A percentile compares a stretch with the other conserved stretches of the same genome.
These are phyloP conservation scores for Trichoderma lentiforme DNA, from an alignment of 2,329 filamentous ascomycete species.

Conservation along the genomic window DNA sequence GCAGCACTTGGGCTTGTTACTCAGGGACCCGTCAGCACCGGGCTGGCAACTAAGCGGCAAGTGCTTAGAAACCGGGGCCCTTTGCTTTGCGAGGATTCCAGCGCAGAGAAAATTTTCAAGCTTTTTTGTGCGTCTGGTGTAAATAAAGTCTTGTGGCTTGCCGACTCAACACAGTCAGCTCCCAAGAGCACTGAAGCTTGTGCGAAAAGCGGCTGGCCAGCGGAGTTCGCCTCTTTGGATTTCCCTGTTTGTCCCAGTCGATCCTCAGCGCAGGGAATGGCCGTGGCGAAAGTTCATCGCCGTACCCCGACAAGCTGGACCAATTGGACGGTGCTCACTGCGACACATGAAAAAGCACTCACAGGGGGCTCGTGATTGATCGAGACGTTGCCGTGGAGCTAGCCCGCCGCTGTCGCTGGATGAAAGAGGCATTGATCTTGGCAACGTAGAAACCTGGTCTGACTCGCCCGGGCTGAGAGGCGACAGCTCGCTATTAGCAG, in stretches of 20 bases:
- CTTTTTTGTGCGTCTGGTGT: not conserved
- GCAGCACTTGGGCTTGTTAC: not conserved
- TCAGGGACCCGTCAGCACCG: constrained; percentile 12
- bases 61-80: constrained; percentile 14
- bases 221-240: not conserved
- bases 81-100: not conserved
- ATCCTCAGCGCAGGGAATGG: not conserved
- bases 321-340: not conserved
- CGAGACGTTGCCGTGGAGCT: not conserved
- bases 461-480: not conserved
- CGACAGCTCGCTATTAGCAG: not conserved
- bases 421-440: not conserved
- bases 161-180: not conserved
- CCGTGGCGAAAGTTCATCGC: constrained; percentile 8
- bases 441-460: not conserved
- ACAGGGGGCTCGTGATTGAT: constrained; percentile 6
- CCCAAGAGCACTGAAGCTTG: not conserved
- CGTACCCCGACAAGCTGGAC: not conserved
- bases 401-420: not conserved
- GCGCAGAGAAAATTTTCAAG: not conserved
- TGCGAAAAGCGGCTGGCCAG: not conserved
- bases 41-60: not conserved
- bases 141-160: constrained; percentile 3
- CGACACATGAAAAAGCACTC: constrained; percentile 1
- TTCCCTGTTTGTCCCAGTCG: not conserved